Conservation (phyloP, 345 rosid species). For the thale cress (Arabidopsis thaliana) region DNA sequence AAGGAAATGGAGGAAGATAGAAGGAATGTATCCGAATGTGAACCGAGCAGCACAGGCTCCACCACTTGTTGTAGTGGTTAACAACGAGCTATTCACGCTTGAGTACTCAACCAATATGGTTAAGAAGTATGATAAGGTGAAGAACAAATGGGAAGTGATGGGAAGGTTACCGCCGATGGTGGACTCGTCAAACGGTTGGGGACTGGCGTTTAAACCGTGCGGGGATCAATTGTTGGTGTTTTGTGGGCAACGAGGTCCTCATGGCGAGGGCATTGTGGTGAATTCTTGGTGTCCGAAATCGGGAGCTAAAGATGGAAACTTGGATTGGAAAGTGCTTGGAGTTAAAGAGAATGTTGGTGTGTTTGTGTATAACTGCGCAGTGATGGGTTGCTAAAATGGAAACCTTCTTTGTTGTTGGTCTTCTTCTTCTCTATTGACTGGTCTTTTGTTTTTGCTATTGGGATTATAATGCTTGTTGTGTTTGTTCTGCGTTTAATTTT, state of each 20-base stretch:
- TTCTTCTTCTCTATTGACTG: constrained; percentile 1
- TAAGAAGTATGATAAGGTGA: constrained; percentile 68
- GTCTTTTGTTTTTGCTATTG: constrained; percentile 23
- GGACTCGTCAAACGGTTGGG: constrained; percentile 87
- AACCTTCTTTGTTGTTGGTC: constrained; percentile 23
- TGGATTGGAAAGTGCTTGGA: constrained; percentile 84
- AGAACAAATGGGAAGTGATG: constrained; percentile 71
- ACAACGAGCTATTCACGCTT: constrained; percentile 70
- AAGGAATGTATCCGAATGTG: constrained; percentile 82
- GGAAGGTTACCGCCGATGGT: constrained; percentile 81
- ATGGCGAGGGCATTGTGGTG: constrained; percentile 73
- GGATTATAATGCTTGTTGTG: constrained; percentile 5
- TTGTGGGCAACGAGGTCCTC: constrained; percentile 72
- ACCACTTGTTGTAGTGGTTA: constrained; percentile 79
- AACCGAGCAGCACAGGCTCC: constrained; percentile 86
- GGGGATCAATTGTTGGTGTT: constrained; percentile 67
- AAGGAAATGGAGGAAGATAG: constrained; percentile 66
- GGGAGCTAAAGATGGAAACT: constrained; percentile 57
- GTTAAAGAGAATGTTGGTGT: constrained; percentile 78
- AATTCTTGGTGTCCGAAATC: constrained; percentile 79
- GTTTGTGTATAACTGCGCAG: constrained; percentile 86
- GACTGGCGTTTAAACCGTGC: constrained; percentile 84
- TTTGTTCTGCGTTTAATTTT: constrained; percentile 10
- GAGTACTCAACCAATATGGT: constrained; percentile 78
- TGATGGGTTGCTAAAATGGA: constrained; percentile 66